Conservation (phyloP, 2,329 filamentous ascomycete species). For the Dryadomyces quercus-mongolicae region DNA sequence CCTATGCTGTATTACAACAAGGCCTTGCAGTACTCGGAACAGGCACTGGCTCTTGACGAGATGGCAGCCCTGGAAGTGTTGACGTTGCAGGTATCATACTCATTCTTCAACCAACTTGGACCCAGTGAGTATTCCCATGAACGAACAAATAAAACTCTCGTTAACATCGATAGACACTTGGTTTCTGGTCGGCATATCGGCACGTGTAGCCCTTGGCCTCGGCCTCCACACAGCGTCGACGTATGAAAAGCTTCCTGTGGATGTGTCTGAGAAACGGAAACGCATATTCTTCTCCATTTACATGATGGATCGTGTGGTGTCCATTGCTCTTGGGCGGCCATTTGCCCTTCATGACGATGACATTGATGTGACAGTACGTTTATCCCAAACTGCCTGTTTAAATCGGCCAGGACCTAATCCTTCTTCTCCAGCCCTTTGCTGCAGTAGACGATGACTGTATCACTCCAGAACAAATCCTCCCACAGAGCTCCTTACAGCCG, state of each 20-base stretch:
- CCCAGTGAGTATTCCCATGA: conserved; percentile 22
- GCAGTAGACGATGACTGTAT: conserved; percentile 23
- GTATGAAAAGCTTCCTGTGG: conserved; percentile 20
- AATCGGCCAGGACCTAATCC: too few species aligned
- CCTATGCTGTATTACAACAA: conserved; percentile 29
- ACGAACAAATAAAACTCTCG: background rate
- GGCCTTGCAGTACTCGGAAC: conserved; percentile 28
- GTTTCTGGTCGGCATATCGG: conserved; percentile 31
- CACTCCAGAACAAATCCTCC: conserved; percentile 13
- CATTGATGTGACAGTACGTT: conserved; percentile 22
- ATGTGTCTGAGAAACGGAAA: conserved; percentile 24
- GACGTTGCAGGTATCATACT: conserved; percentile 33
- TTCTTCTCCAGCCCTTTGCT: conserved; percentile 20
- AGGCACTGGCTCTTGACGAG: conserved; percentile 23
- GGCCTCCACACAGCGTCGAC: conserved; percentile 17
- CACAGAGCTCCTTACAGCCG: conserved; percentile 18
- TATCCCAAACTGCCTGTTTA: too few species aligned
- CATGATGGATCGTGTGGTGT: conserved; percentile 36
- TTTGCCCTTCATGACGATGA: conserved; percentile 34
- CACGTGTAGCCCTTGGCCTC: conserved; percentile 26
- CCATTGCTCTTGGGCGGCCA: conserved; percentile 28
- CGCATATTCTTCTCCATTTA: conserved; percentile 33
- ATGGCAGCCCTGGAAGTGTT: conserved; percentile 31
- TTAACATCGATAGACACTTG: conserved; percentile 12
- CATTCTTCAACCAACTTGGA: conserved; percentile 33